Percentiles rank a stretch among this genome's conserved stretches.
Evolutionary conservation across 805 yeast species (phyloP).

Genomic region (Hanseniaspora taiwanica): DNA sequence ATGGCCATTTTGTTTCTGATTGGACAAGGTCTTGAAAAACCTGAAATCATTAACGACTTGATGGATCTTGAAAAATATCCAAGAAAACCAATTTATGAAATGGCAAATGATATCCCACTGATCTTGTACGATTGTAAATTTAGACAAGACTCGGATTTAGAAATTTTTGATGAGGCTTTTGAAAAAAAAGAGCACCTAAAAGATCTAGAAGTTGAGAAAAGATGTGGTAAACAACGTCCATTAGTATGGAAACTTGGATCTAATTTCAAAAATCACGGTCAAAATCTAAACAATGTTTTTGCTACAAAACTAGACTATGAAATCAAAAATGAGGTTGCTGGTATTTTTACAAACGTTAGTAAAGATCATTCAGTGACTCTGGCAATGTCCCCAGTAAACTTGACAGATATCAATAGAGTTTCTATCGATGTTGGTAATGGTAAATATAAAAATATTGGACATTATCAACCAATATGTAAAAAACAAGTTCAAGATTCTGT

Average conservation of each 20-base stretch:
- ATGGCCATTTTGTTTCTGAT: conserved; percentile 67
- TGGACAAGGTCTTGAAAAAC: conserved; percentile 64
- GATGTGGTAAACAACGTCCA: neutral
- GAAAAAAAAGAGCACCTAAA: neutral
- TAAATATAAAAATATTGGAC: conserved; percentile 41
- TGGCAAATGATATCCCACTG: conserved; percentile 85
- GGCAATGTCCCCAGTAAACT: neutral
- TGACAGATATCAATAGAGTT: conserved; percentile 10
- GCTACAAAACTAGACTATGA: conserved; percentile 44
- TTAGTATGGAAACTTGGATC: neutral
- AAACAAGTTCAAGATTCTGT: conserved; percentile 50
- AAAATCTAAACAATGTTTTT: conserved; percentile 31
- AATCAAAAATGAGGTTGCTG: conserved; percentile 40
- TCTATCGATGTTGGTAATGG: conserved; percentile 69
- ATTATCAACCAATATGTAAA: conserved; percentile 42
- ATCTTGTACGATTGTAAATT: conserved; percentile 77
- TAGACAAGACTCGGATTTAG: conserved; percentile 17
- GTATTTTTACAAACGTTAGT: conserved; percentile 30
- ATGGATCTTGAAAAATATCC: conserved; percentile 46
- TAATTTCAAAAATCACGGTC: conserved; percentile 15
- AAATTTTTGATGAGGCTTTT: neutral
- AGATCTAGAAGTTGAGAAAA: neutral
- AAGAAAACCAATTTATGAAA: conserved; percentile 63
- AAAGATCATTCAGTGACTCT: conserved; percentile 11
- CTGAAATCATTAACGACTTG: conserved; percentile 42